phyloP scores from a whole-genome alignment of 2,329 filamentous ascomycete genomes.

The Xylaria sp. region DNA sequence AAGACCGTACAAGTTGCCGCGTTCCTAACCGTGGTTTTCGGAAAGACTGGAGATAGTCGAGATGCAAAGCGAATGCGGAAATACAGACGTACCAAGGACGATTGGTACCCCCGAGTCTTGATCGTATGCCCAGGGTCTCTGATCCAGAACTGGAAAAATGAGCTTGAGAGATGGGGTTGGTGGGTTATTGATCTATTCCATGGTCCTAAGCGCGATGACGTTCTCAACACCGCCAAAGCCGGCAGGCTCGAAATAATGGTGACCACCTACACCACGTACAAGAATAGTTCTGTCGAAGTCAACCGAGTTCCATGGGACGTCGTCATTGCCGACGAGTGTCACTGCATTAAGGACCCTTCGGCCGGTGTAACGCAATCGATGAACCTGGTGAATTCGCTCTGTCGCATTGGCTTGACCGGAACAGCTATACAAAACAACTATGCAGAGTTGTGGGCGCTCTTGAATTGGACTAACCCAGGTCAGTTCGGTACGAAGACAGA shows the following conservation, averaged over 20 bases:
- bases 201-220: slow-evolving; percentile 61
- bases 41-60: slow-evolving; percentile 84
- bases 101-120: slow-evolving; percentile 79
- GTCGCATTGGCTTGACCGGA: slow-evolving; percentile 86
- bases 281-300: slow-evolving; percentile 64
- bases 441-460: slow-evolving; percentile 89
- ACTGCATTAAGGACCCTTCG: slow-evolving; percentile 73
- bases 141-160: slow-evolving; percentile 85
- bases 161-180: slow-evolving; percentile 88
- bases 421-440: slow-evolving; percentile 98
- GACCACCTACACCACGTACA: slow-evolving; percentile 89
- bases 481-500: slow-evolving; percentile 57
- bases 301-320: slow-evolving; percentile 91
- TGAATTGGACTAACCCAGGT: slow-evolving; percentile 95
- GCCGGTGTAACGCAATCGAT: slow-evolving; percentile 80
- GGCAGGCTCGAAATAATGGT: slow-evolving; percentile 86
- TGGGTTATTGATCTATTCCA: slow-evolving; percentile 86
- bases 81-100: slow-evolving; percentile 56
- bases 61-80: slow-evolving; percentile 86
- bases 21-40: slow-evolving; percentile 85
- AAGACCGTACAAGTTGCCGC: slow-evolving; percentile 96
- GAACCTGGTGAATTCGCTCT: slow-evolving; percentile 85
- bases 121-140: slow-evolving; percentile 86
- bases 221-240: slow-evolving; percentile 64
- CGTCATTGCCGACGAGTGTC: slow-evolving; percentile 90